Conservation (phyloP, 2,329 filamentous ascomycete species). For the Aspergillus brasiliensis region DNA sequence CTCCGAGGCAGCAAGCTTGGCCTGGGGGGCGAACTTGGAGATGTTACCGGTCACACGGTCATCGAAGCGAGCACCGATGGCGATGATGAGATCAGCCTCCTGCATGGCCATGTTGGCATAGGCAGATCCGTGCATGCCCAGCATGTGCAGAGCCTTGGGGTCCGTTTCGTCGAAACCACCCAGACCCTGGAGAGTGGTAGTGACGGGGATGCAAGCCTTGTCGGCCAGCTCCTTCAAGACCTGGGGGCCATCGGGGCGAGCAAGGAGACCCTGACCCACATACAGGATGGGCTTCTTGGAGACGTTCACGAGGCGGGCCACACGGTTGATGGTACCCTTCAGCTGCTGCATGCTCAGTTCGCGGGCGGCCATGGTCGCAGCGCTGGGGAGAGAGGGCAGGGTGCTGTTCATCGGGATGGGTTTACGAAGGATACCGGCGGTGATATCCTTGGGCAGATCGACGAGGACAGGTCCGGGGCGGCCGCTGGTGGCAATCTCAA, state of each 20-base stretch:
- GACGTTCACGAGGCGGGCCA: slow-evolving; percentile 79
- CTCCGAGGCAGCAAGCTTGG: slow-evolving; percentile 80
- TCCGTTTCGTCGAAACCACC: slow-evolving; percentile 92
- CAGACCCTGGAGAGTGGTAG: slow-evolving; percentile 90
- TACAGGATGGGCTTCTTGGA: slow-evolving; percentile 96
- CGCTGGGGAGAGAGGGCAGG: slow-evolving; percentile 79
- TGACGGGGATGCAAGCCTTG: slow-evolving; percentile 89
- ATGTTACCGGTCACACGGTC: slow-evolving; percentile 87
- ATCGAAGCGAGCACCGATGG: slow-evolving; percentile 90
- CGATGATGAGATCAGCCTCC: slow-evolving; percentile 92
- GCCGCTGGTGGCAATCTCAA: slow-evolving; percentile 94
- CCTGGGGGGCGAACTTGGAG: slow-evolving; percentile 83
- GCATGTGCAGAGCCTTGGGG: slow-evolving; percentile 94
- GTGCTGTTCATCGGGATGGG: slow-evolving; percentile 78
- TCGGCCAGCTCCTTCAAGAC: slow-evolving; percentile 85
- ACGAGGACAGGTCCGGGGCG: slow-evolving; percentile 93
- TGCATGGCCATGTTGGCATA: slow-evolving; percentile 99
- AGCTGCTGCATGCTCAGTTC: slow-evolving; percentile 74
- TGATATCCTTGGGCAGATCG: slow-evolving; percentile 95
- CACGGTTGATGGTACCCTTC: slow-evolving; percentile 70
- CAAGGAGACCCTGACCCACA: slow-evolving; percentile 86
- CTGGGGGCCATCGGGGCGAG: slow-evolving; percentile 74
- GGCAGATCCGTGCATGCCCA: slow-evolving; percentile 96
- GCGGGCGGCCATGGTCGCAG: slow-evolving; percentile 78
- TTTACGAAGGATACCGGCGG: slow-evolving; percentile 76